Evolutionary conservation across 805 yeast genomes (phyloP).

Genomic region (Scheffersomyces spartinae): DNA sequence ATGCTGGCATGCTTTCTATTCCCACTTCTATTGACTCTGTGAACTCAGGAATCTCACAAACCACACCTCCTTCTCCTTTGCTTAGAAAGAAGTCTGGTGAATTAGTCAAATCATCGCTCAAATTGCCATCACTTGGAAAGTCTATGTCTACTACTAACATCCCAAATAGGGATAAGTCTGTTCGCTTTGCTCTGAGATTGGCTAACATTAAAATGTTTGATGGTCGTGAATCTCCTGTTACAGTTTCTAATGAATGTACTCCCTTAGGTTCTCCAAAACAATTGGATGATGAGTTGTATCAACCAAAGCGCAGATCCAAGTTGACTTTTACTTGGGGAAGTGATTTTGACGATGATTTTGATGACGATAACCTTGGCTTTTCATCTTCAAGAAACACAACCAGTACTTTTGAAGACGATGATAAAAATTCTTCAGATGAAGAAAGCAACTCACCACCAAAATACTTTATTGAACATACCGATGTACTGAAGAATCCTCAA

Average conservation of each 20-base stretch:
- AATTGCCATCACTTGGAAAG: too few species aligned
- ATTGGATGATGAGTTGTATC: conserved; percentile 4
- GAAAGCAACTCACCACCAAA: conserved; percentile 6
- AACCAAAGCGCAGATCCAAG: conserved; percentile 14
- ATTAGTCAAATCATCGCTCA: conserved; percentile 63
- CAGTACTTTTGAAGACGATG: too few species aligned
- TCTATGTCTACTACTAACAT: conserved; percentile 18
- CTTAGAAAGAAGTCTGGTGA: conserved; percentile 87
- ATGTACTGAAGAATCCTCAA: conserved; percentile 3
- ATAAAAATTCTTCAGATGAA: conserved; percentile 4
- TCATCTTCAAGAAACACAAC: too few species aligned
- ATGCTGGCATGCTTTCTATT: too few species aligned
- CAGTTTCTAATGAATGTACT: conserved; percentile 19
- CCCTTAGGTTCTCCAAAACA: conserved; percentile 21
- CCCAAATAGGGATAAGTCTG: conserved; percentile 22
- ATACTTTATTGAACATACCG: conserved; percentile 6
- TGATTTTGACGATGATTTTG: conserved; percentile 2
- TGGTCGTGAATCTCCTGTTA: conserved; percentile 22
- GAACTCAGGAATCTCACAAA: too few species aligned
- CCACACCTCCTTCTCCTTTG: too few species aligned
- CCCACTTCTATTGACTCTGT: too few species aligned
- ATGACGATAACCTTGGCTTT: conserved; percentile 4
- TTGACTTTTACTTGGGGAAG: conserved; percentile 11
- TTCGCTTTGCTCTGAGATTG: conserved; percentile 23
- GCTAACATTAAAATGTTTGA: conserved; percentile 29